These are phyloP conservation scores for Salvia sclarea DNA, from an alignment of 305 asterid species.

Conservation along the genomic window DNA sequence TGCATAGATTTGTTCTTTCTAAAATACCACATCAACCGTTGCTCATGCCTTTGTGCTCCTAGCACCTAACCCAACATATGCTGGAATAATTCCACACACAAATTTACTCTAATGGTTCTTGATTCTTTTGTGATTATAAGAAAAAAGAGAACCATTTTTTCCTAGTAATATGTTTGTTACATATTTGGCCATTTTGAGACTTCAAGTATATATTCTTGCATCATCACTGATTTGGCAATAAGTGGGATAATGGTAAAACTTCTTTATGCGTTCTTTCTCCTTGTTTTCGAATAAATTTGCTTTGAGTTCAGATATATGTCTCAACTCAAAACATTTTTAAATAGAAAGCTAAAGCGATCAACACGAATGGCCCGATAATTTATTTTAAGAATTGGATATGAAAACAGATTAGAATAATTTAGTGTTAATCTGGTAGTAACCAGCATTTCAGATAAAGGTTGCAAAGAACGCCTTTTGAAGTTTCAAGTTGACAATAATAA, in stretches of 20 bases:
- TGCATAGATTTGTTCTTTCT: no score
- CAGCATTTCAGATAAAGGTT: neutral
- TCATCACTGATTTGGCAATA: neutral
- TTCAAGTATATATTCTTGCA: no score
- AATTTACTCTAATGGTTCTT: neutral
- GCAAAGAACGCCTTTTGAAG: neutral
- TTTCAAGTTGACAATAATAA: neutral
- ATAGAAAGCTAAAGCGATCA: neutral
- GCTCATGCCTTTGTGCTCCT: neutral
- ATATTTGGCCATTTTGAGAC: neutral
- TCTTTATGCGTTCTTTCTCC: neutral
- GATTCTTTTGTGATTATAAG: neutral
- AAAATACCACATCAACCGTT: neutral
- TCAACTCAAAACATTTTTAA: neutral
- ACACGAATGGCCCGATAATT: neutral
- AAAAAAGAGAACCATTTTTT: no score
- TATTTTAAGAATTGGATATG: neutral
- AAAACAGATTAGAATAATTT: neutral
- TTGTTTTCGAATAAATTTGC: neutral
- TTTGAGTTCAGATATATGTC: neutral
- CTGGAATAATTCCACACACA: constrained; percentile 14
- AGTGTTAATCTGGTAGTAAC: constrained; percentile 4
- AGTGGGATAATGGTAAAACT: neutral
- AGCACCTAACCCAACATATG: neutral
- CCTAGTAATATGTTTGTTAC: no score